A percentile compares a stretch with the other conserved stretches of the same genome.
These are phyloP conservation scores for Salvia rosmarinus DNA, from an alignment of 257 asterid species.

Conservation along the genomic window DNA sequence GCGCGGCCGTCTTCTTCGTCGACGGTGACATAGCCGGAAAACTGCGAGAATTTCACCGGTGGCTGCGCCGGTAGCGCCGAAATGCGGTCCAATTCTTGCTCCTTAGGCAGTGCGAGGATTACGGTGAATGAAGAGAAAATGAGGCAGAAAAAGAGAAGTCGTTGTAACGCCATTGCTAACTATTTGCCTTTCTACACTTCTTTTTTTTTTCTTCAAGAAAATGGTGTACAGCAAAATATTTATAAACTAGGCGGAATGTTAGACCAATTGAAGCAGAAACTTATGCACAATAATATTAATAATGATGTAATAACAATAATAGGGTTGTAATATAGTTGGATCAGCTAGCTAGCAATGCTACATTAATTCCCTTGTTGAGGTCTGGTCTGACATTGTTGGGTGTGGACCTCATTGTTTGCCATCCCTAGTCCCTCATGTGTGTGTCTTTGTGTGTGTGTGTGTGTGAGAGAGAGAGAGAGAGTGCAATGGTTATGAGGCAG, in stretches of 20 bases:
- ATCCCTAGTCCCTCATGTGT: background rate
- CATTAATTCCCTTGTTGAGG: slow-evolving; percentile 28
- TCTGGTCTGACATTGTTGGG: slow-evolving; percentile 21
- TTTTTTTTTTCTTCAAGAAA: background rate
- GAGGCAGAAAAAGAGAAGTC: slow-evolving; percentile 22
- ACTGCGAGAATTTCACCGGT: slow-evolving; percentile 62
- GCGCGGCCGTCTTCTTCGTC: slow-evolving; percentile 68
- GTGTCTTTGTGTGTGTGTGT: slow-evolving; percentile 1
- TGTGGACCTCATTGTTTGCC: slow-evolving; percentile 34
- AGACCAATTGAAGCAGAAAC: background rate
- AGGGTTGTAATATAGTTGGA: slow-evolving; percentile 1
- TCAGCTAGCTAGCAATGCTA: background rate
- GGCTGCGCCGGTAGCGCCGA: slow-evolving; percentile 74
- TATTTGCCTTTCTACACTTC: background rate
- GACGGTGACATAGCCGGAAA: slow-evolving; percentile 76
- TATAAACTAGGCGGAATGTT: background rate
- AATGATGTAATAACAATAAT: slow-evolving; percentile 24
- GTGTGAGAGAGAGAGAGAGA: slow-evolving; percentile 11
- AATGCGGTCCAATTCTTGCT: slow-evolving; percentile 68
- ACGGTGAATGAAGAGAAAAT: slow-evolving; percentile 22
- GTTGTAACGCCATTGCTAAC: slow-evolving; percentile 27
- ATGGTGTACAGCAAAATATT: background rate
- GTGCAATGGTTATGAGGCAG: background rate
- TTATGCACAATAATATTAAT: background rate
- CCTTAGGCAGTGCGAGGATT: slow-evolving; percentile 25